Evolutionary conservation across 345 rosid species (phyloP).

Genomic region (Pistacia atlantica): DNA sequence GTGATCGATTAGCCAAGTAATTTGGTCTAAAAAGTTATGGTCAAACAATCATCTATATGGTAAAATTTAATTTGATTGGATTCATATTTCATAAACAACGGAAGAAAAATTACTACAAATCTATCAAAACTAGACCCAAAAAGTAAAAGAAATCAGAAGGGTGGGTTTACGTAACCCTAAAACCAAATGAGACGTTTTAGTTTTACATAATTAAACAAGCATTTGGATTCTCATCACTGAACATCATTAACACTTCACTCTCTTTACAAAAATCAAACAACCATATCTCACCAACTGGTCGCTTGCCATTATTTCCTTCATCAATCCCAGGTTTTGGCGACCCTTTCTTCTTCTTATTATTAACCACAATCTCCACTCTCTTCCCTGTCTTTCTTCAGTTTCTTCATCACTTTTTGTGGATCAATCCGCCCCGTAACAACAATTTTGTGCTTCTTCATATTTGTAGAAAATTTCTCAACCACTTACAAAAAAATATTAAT

Average conservation of each 20-base stretch:
- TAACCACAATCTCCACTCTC: constrained; percentile 47
- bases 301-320: background rate
- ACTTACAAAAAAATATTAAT: constrained; percentile 32
- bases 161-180: no score
- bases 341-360: constrained; percentile 30
- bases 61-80: no score
- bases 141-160: no score
- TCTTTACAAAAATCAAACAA: constrained; percentile 26
- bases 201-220: no score
- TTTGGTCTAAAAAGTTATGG: no score
- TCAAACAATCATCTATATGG: no score
- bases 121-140: no score
- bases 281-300: background rate
- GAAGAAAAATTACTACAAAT: no score
- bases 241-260: constrained; percentile 29
- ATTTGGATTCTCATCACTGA: no score
- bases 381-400: constrained; percentile 72
- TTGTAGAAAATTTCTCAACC: constrained; percentile 66
- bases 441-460: constrained; percentile 66
- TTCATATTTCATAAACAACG: no score
- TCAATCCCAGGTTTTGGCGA: background rate
- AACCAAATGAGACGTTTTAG: no score
- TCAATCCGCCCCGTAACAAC: constrained; percentile 58
- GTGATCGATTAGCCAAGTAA: no score
- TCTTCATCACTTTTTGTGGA: constrained; percentile 63